phyloP scores from a whole-genome alignment of 805 yeast species.

The Blastobotrys mokoenaii region DNA sequence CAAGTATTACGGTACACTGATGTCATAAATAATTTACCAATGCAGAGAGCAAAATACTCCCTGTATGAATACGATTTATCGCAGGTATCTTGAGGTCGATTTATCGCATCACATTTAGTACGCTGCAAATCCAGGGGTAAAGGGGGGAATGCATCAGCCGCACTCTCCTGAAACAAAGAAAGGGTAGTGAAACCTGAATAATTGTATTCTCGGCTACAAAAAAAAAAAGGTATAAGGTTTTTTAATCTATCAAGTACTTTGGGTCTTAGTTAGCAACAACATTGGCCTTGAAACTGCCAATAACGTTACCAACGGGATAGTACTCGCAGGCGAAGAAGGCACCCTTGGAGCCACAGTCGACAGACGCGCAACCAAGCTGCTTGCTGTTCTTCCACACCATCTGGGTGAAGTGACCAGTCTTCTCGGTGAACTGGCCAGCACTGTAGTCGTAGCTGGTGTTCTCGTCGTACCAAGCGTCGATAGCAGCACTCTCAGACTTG shows the following conservation, averaged over 20 bases:
- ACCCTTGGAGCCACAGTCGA: constrained; percentile 44
- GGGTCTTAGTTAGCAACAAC: constrained; percentile 8
- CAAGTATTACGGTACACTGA: no score
- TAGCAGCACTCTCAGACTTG: constrained; percentile 35
- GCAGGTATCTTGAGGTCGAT: no score
- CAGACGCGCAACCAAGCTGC: constrained; percentile 64
- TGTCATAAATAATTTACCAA: no score
- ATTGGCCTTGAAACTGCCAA: constrained; percentile 19
- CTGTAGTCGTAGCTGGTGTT: constrained; percentile 43
- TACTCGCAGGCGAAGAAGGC: constrained; percentile 72
- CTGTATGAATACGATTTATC: no score
- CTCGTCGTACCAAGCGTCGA: constrained; percentile 72
- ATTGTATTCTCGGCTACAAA: neutral
- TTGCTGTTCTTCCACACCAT: constrained; percentile 62
- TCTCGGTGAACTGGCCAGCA: constrained; percentile 31
- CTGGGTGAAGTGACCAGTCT: constrained; percentile 78
- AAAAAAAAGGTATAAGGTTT: neutral
- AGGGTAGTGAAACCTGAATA: no score
- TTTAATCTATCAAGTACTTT: neutral
- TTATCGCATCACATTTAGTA: neutral
- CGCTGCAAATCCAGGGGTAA: neutral
- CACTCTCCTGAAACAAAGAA: no score
- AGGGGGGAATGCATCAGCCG: no score
- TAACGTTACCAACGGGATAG: constrained; percentile 60
- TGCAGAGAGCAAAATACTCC: no score